Base-by-base conservation (phyloP, 2,329 filamentous ascomycete species). In the Arachnopeziza araneosa region DNA sequence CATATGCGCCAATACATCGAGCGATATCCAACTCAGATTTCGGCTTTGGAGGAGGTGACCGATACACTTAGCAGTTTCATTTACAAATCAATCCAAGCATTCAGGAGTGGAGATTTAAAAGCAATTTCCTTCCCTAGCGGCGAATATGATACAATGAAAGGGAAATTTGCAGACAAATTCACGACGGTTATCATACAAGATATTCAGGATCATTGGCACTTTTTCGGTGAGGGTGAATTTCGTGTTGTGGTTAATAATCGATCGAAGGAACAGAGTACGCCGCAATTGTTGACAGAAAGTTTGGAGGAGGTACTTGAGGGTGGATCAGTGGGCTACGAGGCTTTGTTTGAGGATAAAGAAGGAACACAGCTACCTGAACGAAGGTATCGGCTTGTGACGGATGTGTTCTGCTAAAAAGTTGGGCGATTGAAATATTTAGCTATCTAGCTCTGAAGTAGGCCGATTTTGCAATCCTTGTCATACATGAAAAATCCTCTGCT, bases 1-100 rank as follows among this genome's bases (percentile, higher is more conserved):
- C 56, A 61, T 36, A 55, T 67, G 49, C 61, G 59, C 8, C 59
- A 63, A 52, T 67, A 64, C 50, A 57, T 62, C 14, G 53, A 24
- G 6, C 44, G 55, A 9, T 24, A 62, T 24, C 50, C 60, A 22
- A 53, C 56, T 26, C n/a, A 55, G 23, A 21, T n/a, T 1, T 24
- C 21, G 36, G 44, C 52, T 2, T 10, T 64, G 8, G 54, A 58
- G 21, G 57, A 59, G 53, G 60, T 68, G 51, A 60, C 57, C 19
- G 49, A 56, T 48, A 49, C 59, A 19, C 55, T 68, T 6, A 64
- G 57, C n/a, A 58, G 49, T 30, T 63, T 67, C 24, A 55, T 64
- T 50, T 59, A 59, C 32, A 44, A 60, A 17, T 26, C 55, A 3
- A 10, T 60, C 5, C 30, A 61, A 22, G 48, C 50, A 12, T 63